These are phyloP conservation scores for Debaryomyces hansenii DNA, from an alignment of 805 yeast species.

Conservation along the genomic window DNA sequence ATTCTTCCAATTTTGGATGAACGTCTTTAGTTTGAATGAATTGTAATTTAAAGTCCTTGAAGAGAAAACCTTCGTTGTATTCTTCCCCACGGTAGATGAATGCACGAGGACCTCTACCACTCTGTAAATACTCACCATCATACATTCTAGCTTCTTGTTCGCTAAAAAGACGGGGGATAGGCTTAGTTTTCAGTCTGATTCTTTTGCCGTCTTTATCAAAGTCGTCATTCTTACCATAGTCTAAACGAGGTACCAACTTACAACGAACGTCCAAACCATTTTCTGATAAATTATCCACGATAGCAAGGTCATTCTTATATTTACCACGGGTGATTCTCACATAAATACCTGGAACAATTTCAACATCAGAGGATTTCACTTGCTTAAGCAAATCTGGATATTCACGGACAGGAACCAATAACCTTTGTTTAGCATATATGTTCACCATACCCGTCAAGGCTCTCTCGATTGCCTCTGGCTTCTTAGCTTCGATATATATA, in stretches of 20 bases:
- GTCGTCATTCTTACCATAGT: constrained; percentile 71
- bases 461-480: constrained; percentile 85
- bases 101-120: constrained; percentile 58
- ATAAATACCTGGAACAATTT: constrained; percentile 87
- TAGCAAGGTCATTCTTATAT: constrained; percentile 89
- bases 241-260: constrained; percentile 89
- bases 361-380: constrained; percentile 82
- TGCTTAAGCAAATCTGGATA: constrained; percentile 91
- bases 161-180: constrained; percentile 82
- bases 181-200: constrained; percentile 63
- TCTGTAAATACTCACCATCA: constrained; percentile 72
- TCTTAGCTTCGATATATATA: constrained; percentile 90
- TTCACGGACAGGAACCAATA: constrained; percentile 92
- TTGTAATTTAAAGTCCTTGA: constrained; percentile 82
- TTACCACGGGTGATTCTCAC: constrained; percentile 89
- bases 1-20: constrained; percentile 84
- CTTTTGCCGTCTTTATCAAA: constrained; percentile 47
- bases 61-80: constrained; percentile 83
- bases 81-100: constrained; percentile 84
- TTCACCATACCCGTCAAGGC: constrained; percentile 90
- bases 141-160: constrained; percentile 86
- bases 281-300: constrained; percentile 89
- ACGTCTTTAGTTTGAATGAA: constrained; percentile 79
- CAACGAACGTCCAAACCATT: constrained; percentile 95
- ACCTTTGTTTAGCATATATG: constrained; percentile 68